Conservation (phyloP, 345 rosid genomes). For the Rhizophora mangle region DNA sequence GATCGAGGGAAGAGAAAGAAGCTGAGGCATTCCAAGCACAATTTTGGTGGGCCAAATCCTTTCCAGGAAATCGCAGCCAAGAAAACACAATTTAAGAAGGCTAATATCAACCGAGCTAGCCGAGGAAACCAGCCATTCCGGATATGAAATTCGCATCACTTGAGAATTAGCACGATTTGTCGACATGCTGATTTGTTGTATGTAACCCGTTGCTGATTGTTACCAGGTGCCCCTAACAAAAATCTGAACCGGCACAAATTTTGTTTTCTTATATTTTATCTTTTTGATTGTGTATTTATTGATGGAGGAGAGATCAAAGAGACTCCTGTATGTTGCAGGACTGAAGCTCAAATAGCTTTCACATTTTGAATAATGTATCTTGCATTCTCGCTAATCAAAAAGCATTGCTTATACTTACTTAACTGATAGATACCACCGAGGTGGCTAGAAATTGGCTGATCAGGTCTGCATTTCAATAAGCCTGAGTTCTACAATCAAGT, state of each 20-base stretch:
- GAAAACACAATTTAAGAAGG: slow-evolving; percentile 43
- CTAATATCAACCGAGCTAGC: slow-evolving; percentile 27
- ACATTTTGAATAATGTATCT: too few species aligned
- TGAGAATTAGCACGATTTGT: slow-evolving; percentile 18
- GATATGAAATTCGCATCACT: slow-evolving; percentile 33
- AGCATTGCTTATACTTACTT: too few species aligned
- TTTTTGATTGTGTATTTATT: background rate
- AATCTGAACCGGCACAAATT: background rate
- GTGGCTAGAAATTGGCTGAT: too few species aligned
- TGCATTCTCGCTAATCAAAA: too few species aligned
- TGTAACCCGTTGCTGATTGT: slow-evolving; percentile 4
- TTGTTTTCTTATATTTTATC: background rate
- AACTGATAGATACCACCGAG: too few species aligned
- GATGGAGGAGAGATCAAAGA: background rate
- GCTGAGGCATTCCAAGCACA: slow-evolving; percentile 39
- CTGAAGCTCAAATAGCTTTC: too few species aligned
- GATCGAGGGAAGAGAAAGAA: slow-evolving; percentile 94
- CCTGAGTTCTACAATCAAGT: too few species aligned
- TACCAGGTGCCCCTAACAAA: too few species aligned
- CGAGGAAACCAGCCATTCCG: slow-evolving; percentile 49
- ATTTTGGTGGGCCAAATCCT: slow-evolving; percentile 58
- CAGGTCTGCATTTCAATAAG: too few species aligned
- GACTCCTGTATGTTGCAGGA: too few species aligned
- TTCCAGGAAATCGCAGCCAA: slow-evolving; percentile 65
- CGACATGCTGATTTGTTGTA: slow-evolving; percentile 17